Evolutionary conservation across 805 yeast species (phyloP).

Genomic region (Ascoidea rubescens): DNA sequence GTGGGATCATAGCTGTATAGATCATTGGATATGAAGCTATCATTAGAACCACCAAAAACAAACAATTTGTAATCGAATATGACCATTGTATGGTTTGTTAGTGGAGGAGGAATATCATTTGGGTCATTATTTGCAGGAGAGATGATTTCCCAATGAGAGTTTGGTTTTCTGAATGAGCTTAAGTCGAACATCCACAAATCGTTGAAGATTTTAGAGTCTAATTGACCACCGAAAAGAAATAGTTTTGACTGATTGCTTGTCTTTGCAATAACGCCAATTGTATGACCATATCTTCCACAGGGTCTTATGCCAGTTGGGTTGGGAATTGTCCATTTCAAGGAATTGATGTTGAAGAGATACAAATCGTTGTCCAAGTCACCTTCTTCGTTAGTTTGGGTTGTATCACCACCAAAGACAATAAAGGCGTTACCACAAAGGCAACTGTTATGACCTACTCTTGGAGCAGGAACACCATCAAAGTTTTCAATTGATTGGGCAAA

Average conservation of each 20-base stretch:
- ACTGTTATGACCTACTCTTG: slow-evolving; percentile 92
- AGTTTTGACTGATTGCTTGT: slow-evolving; percentile 44
- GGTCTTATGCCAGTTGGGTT: slow-evolving; percentile 68
- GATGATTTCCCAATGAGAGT: slow-evolving; percentile 72
- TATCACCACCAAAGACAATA: slow-evolving; percentile 94
- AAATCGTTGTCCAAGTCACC: slow-evolving; percentile 81
- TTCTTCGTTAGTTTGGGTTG: slow-evolving; percentile 58
- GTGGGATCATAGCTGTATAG: slow-evolving; percentile 71
- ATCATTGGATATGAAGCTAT: slow-evolving; percentile 55
- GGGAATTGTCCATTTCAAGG: slow-evolving; percentile 70
- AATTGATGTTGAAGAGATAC: slow-evolving; percentile 71
- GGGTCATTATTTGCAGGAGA: slow-evolving; percentile 33
- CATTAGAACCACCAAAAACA: slow-evolving; percentile 87
- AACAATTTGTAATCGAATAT: slow-evolving; percentile 67
- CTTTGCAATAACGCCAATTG: slow-evolving; percentile 61
- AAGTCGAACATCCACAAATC: slow-evolving; percentile 82
- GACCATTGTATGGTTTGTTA: slow-evolving; percentile 84
- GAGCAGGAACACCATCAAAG: slow-evolving; percentile 75
- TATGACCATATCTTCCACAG: slow-evolving; percentile 88
- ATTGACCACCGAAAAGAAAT: slow-evolving; percentile 90
- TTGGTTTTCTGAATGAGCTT: slow-evolving; percentile 70
- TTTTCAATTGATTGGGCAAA: slow-evolving; percentile 47
- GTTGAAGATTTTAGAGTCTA: slow-evolving; percentile 68
- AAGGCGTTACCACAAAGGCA: slow-evolving; percentile 90
- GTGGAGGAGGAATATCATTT: slow-evolving; percentile 53